Percentiles rank a stretch among this genome's conserved stretches.
Evolutionary conservation across 2,329 filamentous ascomycete genomes (phyloP).

Genomic region (Dactylellina sp.): DNA sequence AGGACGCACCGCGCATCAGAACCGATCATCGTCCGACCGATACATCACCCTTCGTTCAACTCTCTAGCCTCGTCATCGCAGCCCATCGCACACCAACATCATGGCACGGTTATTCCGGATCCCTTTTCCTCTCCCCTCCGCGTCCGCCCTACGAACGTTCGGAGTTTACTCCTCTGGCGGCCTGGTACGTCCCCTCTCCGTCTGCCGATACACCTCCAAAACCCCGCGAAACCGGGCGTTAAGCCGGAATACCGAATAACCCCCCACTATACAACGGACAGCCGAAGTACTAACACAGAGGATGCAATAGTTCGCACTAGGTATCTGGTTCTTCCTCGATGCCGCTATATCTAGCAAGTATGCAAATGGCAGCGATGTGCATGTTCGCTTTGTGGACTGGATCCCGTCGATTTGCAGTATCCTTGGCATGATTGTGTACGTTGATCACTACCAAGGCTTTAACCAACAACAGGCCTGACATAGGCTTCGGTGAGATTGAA

Average conservation of each 20-base stretch:
- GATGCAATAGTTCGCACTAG: slow-evolving; percentile 72
- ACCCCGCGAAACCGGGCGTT: background rate
- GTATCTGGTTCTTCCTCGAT: slow-evolving; percentile 77
- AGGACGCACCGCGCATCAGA: background rate
- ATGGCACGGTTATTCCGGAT: slow-evolving; percentile 74
- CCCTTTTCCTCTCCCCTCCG: slow-evolving; percentile 76
- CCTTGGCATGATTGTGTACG: slow-evolving; percentile 74
- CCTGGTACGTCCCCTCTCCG: slow-evolving; percentile 67
- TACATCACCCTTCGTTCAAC: slow-evolving; percentile 2
- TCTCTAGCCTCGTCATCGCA: slow-evolving; percentile 33
- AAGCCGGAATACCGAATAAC: background rate
- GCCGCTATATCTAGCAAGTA: slow-evolving; percentile 74
- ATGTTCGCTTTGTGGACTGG: slow-evolving; percentile 79
- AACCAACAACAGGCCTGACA: background rate
- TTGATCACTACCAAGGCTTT: background rate
- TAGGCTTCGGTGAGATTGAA: background rate
- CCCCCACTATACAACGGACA: slow-evolving; percentile 6
- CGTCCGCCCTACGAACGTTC: slow-evolving; percentile 72
- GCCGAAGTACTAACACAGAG: background rate
- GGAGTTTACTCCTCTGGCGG: slow-evolving; percentile 76
- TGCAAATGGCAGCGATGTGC: slow-evolving; percentile 72
- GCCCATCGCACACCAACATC: slow-evolving; percentile 8
- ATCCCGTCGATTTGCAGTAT: slow-evolving; percentile 77
- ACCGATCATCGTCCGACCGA: background rate
- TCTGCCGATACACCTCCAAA: background rate